Percentiles rank a stretch among this genome's conserved stretches.
These are phyloP conservation scores for Rhodotorula sp. DNA, from an alignment of 1,284 basidiomycete species.

Conservation along the genomic window DNA sequence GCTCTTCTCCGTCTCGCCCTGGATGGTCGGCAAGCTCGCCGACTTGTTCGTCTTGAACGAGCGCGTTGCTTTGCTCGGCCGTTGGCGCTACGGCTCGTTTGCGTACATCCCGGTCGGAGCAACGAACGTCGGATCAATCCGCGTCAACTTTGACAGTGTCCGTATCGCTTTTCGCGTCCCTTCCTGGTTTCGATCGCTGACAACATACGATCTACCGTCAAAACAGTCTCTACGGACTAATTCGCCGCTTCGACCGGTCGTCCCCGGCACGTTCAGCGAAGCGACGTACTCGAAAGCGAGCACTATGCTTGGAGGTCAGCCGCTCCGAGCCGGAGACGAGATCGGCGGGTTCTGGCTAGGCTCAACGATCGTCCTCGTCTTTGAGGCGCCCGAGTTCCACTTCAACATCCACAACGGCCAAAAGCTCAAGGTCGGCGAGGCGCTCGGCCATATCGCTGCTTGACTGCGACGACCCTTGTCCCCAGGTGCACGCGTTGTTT, in stretches of 20 bases:
- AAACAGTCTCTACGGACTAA: constrained; percentile 79
- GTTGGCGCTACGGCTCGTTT: constrained; percentile 96
- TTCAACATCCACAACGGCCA: constrained; percentile 78
- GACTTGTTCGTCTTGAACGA: constrained; percentile 98
- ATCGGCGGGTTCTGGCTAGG: constrained; percentile 97
- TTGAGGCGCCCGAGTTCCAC: constrained; percentile 87
- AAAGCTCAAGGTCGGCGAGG: constrained; percentile 83
- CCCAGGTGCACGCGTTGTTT: background rate
- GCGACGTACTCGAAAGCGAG: constrained; percentile 83
- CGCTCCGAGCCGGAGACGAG: constrained; percentile 80
- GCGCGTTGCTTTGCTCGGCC: constrained; percentile 90
- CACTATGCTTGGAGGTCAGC: constrained; percentile 79
- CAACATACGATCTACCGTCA: background rate
- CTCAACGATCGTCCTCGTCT: constrained; percentile 92
- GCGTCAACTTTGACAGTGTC: constrained; percentile 91
- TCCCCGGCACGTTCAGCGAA: constrained; percentile 86
- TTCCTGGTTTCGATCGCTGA: background rate
- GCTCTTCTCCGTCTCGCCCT: constrained; percentile 94
- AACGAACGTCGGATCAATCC: constrained; percentile 96
- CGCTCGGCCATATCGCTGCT: constrained; percentile 47
- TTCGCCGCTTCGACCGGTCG: constrained; percentile 64
- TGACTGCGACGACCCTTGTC: background rate
- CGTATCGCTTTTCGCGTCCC: constrained; percentile 38
- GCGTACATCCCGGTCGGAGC: constrained; percentile 95
- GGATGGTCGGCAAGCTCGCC: constrained; percentile 85